Evolutionary conservation across 768 basidiomycete genomes (phyloP).

Genomic region (Cystobasidium onofrii): DNA sequence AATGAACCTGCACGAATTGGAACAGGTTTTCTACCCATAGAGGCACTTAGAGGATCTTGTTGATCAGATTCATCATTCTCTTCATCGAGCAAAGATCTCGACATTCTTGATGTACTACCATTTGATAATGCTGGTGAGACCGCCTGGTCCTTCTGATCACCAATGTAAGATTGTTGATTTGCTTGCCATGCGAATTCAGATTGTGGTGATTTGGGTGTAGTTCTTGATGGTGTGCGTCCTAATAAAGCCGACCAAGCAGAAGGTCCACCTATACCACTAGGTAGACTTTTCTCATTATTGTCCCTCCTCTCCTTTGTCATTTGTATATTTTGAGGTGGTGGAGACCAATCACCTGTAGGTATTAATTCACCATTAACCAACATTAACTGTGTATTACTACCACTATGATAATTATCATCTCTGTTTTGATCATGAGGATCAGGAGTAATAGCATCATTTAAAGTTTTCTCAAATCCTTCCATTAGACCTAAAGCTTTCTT

Average conservation of each 20-base stretch:
- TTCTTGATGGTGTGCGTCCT: not conserved
- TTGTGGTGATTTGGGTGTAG: not conserved
- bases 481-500: conserved; percentile 8
- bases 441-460: not conserved
- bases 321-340: not conserved
- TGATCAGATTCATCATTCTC: not conserved
- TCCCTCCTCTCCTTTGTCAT: not conserved
- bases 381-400: not conserved
- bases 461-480: conserved; percentile 30
- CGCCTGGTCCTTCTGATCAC: not conserved
- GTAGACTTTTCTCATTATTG: not conserved
- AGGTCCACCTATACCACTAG: conserved; percentile 19
- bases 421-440: not conserved
- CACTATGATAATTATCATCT: not conserved
- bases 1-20: not conserved
- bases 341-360: not conserved
- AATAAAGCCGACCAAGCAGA: conserved; percentile 15
- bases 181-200: not conserved
- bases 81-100: not conserved
- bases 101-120: not conserved
- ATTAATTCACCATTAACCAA: not conserved
- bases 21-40: not conserved
- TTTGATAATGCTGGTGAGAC: not conserved
- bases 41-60: not conserved
- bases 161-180: not conserved